Evolutionary conservation across 768 basidiomycete genomes (phyloP).

Genomic region (Rhodocollybia butyracea): DNA sequence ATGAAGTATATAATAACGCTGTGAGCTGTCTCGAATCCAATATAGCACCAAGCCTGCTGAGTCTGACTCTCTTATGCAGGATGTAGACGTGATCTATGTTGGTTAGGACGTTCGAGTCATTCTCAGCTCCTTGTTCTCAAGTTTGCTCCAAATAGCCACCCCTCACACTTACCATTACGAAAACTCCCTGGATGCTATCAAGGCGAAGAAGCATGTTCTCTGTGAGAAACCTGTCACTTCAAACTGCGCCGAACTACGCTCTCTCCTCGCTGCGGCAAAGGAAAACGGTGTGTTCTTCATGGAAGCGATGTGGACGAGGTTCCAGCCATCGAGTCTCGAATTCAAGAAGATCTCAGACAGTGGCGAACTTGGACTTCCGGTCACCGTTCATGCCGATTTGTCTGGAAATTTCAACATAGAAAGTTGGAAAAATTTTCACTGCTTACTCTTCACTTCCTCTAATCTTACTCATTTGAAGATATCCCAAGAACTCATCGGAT

Average conservation of each 20-base stretch:
- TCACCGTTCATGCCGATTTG: slow-evolving; percentile 72
- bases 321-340: slow-evolving; percentile 66
- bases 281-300: slow-evolving; percentile 83
- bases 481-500: slow-evolving; percentile 66
- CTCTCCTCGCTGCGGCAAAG: slow-evolving; percentile 70
- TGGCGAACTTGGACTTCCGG: slow-evolving; percentile 62
- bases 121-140: not conserved
- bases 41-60: not conserved
- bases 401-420: slow-evolving; percentile 67
- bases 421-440: slow-evolving; percentile 38
- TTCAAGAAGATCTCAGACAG: slow-evolving; percentile 61
- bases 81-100: slow-evolving; percentile 77
- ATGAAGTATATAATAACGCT: slow-evolving; percentile 64
- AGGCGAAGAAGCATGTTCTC: slow-evolving; percentile 80
- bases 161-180: slow-evolving; percentile 84
- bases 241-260: slow-evolving; percentile 72
- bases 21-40: not conserved
- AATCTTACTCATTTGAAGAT: slow-evolving; percentile 37
- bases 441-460: not conserved
- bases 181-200: slow-evolving; percentile 72
- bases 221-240: slow-evolving; percentile 88
- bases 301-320: slow-evolving; percentile 90
- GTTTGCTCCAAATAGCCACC: slow-evolving; percentile 47
- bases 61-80: slow-evolving; percentile 27
- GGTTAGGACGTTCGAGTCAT: slow-evolving; percentile 30